Percentiles rank a stretch among this genome's conserved stretches.
These are phyloP conservation scores for Ceratocystiopsis brevicomis DNA, from an alignment of 2,329 filamentous ascomycete species.

Conservation along the genomic window DNA sequence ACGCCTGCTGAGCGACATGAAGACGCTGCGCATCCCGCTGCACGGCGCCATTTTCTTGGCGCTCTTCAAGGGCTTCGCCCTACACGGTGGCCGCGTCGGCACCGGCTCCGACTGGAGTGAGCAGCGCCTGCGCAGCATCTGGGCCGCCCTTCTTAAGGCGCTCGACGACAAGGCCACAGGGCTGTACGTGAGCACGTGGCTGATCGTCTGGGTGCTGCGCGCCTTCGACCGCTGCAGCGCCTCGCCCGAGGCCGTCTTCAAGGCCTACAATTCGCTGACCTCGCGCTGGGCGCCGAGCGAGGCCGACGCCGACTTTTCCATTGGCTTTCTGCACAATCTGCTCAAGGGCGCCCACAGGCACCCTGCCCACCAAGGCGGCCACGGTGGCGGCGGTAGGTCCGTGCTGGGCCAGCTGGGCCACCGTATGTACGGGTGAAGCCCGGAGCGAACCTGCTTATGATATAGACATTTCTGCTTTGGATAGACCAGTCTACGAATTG, in stretches of 20 bases:
- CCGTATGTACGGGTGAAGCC: neutral
- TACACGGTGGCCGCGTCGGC: constrained; percentile 44
- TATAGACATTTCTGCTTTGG: too few relatives aligned
- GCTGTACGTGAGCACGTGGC: constrained; percentile 38
- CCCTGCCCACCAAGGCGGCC: neutral
- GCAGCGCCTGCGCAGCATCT: constrained; percentile 47
- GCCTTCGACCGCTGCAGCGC: constrained; percentile 44
- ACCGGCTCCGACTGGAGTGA: constrained; percentile 51
- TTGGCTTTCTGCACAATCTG: constrained; percentile 25
- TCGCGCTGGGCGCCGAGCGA: constrained; percentile 26
- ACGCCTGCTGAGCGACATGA: constrained; percentile 66
- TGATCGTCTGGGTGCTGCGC: constrained; percentile 39
- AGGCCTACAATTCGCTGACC: constrained; percentile 32
- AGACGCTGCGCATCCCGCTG: constrained; percentile 42
- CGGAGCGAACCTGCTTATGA: neutral
- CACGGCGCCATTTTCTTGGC: constrained; percentile 62
- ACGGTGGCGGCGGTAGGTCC: neutral
- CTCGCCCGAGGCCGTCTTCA: constrained; percentile 28
- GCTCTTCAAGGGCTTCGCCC: constrained; percentile 64
- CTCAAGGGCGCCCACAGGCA: constrained; percentile 12
- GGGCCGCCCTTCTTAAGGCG: constrained; percentile 41
- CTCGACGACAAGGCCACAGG: constrained; percentile 26
- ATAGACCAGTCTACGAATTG: constrained; percentile 1
- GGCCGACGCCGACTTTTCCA: constrained; percentile 26
- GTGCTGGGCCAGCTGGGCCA: constrained; percentile 3